These are phyloP conservation scores for Scorias spongiosa DNA, from an alignment of 2,329 filamentous ascomycete species.

Conservation along the genomic window DNA sequence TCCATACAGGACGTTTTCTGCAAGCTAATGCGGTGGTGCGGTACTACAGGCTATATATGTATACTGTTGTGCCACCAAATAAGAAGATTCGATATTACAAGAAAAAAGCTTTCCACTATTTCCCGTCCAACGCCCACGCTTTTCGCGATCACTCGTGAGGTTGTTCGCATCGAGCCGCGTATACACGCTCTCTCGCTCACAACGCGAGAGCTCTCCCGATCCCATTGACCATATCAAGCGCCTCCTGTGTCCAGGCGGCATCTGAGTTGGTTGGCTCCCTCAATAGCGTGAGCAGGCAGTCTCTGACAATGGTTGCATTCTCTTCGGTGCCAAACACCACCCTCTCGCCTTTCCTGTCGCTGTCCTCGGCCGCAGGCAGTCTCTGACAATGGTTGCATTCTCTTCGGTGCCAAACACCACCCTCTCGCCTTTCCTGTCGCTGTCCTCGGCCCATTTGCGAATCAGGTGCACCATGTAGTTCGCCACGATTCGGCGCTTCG, in stretches of 20 bases:
- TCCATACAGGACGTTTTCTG: too few relatives aligned
- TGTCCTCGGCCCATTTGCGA: slow-evolving; percentile 44
- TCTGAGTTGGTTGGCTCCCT: background rate
- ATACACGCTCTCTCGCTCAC: background rate
- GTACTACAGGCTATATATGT: too few relatives aligned
- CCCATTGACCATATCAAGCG: background rate
- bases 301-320: slow-evolving; percentile 31
- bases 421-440: slow-evolving; percentile 36
- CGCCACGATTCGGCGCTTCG: slow-evolving; percentile 41
- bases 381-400: slow-evolving; percentile 32
- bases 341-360: slow-evolving; percentile 36
- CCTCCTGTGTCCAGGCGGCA: background rate
- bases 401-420: slow-evolving; percentile 45
- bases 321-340: slow-evolving; percentile 45
- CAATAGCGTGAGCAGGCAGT: slow-evolving; percentile 6
- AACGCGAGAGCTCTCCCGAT: background rate
- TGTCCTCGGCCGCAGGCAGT: slow-evolving; percentile 36
- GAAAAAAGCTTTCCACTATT: too few relatives aligned
- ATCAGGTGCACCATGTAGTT: slow-evolving; percentile 48
- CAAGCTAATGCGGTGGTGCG: too few relatives aligned
- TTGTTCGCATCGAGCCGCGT: too few relatives aligned
- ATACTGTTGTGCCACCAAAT: too few relatives aligned
- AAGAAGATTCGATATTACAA: too few relatives aligned
- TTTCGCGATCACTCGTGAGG: too few relatives aligned
- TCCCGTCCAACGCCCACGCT: too few relatives aligned